These are phyloP conservation scores for Pseudonectria foliicola DNA, from an alignment of 2,329 filamentous ascomycete species.

Conservation along the genomic window DNA sequence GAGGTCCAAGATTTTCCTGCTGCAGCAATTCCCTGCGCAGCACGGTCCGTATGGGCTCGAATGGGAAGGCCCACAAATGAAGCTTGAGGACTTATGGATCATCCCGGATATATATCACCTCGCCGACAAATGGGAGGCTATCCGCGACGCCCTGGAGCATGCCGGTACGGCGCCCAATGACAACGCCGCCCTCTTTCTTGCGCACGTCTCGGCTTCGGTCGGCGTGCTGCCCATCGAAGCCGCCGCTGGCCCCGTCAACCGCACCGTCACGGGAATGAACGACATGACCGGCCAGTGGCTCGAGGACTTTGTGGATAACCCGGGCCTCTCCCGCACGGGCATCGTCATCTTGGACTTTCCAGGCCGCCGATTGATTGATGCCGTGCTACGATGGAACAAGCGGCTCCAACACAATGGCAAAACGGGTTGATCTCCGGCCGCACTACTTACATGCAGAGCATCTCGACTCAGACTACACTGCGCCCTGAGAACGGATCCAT, in stretches of 20 bases:
- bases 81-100: conserved; percentile 41
- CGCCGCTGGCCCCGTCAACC: conserved; percentile 38
- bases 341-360: conserved; percentile 45
- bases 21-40: conserved; percentile 38
- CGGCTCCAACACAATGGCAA: conserved; percentile 12
- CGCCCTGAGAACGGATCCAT: no score
- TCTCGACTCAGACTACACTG: no score
- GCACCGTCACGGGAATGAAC: conserved; percentile 39
- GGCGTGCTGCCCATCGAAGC: conserved; percentile 44
- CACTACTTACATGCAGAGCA: no score
- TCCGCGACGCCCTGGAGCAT: conserved; percentile 32
- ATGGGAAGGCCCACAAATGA: conserved; percentile 39
- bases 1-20: conserved; percentile 38
- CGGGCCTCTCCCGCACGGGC: conserved; percentile 29
- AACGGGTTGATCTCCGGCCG: no score
- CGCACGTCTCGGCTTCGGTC: conserved; percentile 41
- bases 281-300: conserved; percentile 41
- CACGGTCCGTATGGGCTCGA: conserved; percentile 33
- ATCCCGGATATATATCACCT: conserved; percentile 36
- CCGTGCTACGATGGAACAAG: conserved; percentile 35
- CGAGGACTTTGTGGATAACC: conserved; percentile 20
- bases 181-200: conserved; percentile 35
- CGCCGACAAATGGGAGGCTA: conserved; percentile 39
- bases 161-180: conserved; percentile 27
- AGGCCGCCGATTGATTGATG: conserved; percentile 34